Conservation (phyloP, 495 filamentous ascomycete genomes). For the Pyrenula massariospora region DNA sequence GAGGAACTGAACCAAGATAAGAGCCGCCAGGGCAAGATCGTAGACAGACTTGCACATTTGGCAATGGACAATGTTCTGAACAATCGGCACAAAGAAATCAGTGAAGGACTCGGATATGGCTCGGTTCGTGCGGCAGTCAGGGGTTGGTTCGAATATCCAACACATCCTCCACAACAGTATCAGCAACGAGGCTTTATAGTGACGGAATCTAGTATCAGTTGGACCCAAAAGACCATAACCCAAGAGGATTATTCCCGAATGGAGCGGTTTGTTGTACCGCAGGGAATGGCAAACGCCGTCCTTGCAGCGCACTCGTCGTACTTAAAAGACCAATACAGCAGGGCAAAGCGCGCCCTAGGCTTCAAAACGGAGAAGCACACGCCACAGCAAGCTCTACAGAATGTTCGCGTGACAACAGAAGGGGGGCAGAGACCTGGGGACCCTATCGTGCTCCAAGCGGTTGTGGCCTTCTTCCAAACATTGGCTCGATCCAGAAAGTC, state of each 20-base stretch:
- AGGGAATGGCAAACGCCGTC: not conserved
- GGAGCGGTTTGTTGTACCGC: not conserved
- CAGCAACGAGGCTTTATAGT: not conserved
- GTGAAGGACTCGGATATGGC: not conserved
- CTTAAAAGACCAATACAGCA: not conserved
- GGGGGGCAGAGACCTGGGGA: too few relatives aligned
- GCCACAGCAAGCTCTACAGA: not conserved
- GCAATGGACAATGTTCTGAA: not conserved
- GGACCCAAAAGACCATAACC: not conserved
- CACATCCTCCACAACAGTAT: not conserved
- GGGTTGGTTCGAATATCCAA: not conserved
- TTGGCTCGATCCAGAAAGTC: not conserved
- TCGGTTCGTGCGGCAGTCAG: not conserved
- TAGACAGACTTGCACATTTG: not conserved
- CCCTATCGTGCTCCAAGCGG: not conserved
- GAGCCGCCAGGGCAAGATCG: not conserved
- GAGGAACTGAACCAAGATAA: not conserved
- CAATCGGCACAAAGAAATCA: not conserved
- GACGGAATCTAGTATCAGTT: not conserved
- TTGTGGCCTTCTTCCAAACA: not conserved
- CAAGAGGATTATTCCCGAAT: not conserved
- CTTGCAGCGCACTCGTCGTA: not conserved
- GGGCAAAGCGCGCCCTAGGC: not conserved
- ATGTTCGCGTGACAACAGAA: not conserved
- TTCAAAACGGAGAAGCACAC: not conserved